Evolutionary conservation across 129 eudicot species (phyloP).

Genomic region (Apium graveolens): DNA sequence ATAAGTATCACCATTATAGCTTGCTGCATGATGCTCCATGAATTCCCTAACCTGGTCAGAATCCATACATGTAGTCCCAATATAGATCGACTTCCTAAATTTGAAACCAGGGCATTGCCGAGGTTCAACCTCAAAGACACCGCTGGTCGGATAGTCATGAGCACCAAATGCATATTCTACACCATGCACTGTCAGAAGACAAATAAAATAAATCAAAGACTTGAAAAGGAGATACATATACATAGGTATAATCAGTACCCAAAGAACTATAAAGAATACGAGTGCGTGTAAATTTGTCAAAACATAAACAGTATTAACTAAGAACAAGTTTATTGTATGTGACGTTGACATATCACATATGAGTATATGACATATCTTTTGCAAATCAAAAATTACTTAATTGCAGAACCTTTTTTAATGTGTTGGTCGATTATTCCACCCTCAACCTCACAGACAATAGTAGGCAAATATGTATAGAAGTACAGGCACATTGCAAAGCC

Average conservation of each 20-base stretch:
- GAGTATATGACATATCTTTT: not conserved
- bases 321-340: no score
- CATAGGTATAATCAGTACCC: not conserved
- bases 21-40: conserved; percentile 53
- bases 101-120: conserved; percentile 70
- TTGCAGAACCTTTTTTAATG: not conserved
- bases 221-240: not conserved
- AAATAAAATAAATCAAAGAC: not conserved
- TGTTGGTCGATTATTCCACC: not conserved
- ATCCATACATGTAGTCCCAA: conserved; percentile 52
- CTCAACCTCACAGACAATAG: not conserved
- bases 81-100: conserved; percentile 55
- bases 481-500: not conserved
- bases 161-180: conserved; percentile 80
- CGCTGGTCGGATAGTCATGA: conserved; percentile 59
- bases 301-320: not conserved
- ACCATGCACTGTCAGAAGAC: conserved; percentile 22
- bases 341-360: not conserved
- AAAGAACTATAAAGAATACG: not conserved
- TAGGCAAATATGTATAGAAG: not conserved
- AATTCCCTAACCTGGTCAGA: conserved; percentile 41
- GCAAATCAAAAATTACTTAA: not conserved
- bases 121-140: conserved; percentile 73
- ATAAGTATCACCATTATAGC: conserved; percentile 53
- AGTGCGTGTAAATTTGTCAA: not conserved